These are phyloP conservation scores for Tephrocybe sp. DNA, from an alignment of 768 basidiomycete genomes.

Conservation along the genomic window DNA sequence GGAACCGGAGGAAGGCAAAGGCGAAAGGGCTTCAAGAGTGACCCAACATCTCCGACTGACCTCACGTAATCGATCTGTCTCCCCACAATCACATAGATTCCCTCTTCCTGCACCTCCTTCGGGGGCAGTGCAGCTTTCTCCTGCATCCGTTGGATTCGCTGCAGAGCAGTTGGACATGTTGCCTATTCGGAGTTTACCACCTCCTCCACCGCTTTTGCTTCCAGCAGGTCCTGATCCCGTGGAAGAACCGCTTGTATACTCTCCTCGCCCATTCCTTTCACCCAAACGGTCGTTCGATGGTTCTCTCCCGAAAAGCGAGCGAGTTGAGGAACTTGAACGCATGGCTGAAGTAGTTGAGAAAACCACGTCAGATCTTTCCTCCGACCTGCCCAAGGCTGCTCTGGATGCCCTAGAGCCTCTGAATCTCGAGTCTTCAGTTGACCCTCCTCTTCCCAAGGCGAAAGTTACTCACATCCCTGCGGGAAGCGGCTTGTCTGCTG, in stretches of 20 bases:
- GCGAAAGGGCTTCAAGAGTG: slow-evolving; percentile 55
- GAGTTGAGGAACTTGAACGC: slow-evolving; percentile 69
- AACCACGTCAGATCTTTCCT: slow-evolving; percentile 32
- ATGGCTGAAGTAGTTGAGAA: slow-evolving; percentile 61
- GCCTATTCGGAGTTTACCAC: slow-evolving; percentile 6
- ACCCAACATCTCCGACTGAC: slow-evolving; percentile 56
- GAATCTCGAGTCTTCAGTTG: neutral
- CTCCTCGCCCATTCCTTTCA: slow-evolving; percentile 68
- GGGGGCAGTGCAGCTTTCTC: slow-evolving; percentile 13
- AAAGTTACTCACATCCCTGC: neutral
- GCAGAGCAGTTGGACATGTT: neutral
- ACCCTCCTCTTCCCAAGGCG: neutral
- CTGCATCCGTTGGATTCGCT: neutral
- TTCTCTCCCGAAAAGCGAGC: slow-evolving; percentile 45
- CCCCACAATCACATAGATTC: slow-evolving; percentile 57
- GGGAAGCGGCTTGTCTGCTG: neutral
- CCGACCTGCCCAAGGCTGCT: slow-evolving; percentile 28
- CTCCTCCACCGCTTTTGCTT: neutral
- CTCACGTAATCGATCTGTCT: slow-evolving; percentile 59
- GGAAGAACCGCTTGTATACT: slow-evolving; percentile 42
- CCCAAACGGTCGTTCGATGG: slow-evolving; percentile 55
- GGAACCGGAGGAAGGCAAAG: slow-evolving; percentile 57
- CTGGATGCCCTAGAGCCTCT: neutral
- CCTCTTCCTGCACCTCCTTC: slow-evolving; percentile 30
- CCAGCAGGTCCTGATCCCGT: neutral